Evolutionary conservation across 768 basidiomycete genomes (phyloP).

Genomic region (Paxillus ammoniavirescens): DNA sequence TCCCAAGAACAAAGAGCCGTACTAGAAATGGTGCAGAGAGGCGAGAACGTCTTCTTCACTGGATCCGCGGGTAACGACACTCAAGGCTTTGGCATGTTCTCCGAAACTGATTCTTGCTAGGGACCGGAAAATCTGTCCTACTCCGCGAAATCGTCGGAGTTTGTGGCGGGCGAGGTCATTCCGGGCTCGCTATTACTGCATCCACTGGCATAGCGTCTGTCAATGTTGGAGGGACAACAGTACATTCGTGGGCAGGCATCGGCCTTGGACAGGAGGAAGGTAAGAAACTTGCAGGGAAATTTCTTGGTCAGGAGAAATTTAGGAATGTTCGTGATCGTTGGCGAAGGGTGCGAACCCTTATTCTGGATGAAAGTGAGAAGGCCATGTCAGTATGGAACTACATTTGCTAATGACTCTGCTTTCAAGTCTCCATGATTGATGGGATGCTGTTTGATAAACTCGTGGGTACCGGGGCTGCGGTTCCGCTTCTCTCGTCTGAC

Average conservation of each 20-base stretch:
- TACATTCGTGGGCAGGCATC: conserved; percentile 84
- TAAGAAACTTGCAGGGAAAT: conserved; percentile 53
- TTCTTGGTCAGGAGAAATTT: conserved; percentile 41
- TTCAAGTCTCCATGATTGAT: conserved; percentile 86
- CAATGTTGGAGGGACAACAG: conserved; percentile 78
- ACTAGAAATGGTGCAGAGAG: conserved; percentile 51
- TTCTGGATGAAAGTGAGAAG: conserved; percentile 80
- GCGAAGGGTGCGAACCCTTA: conserved; percentile 59
- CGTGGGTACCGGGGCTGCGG: conserved; percentile 35
- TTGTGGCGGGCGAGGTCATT: conserved; percentile 36
- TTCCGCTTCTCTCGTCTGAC: conserved; percentile 35
- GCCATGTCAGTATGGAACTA: neutral
- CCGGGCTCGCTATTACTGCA: conserved; percentile 70
- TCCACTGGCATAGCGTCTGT: conserved; percentile 78
- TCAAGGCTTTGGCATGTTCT: neutral
- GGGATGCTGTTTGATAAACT: conserved; percentile 80
- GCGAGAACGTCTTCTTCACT: conserved; percentile 79
- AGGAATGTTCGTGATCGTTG: conserved; percentile 54
- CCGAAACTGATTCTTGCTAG: conserved; percentile 29
- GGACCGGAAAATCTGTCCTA: conserved; percentile 83
- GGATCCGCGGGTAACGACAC: conserved; percentile 64
- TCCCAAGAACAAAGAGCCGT: conserved; percentile 54
- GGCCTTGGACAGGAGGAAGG: conserved; percentile 64
- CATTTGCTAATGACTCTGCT: neutral
- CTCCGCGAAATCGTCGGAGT: conserved; percentile 68